A percentile compares a stretch with the other conserved stretches of the same genome.
phyloP scores from a whole-genome alignment of 495 filamentous ascomycete genomes.

The Aspergillus carlsbadensis region DNA sequence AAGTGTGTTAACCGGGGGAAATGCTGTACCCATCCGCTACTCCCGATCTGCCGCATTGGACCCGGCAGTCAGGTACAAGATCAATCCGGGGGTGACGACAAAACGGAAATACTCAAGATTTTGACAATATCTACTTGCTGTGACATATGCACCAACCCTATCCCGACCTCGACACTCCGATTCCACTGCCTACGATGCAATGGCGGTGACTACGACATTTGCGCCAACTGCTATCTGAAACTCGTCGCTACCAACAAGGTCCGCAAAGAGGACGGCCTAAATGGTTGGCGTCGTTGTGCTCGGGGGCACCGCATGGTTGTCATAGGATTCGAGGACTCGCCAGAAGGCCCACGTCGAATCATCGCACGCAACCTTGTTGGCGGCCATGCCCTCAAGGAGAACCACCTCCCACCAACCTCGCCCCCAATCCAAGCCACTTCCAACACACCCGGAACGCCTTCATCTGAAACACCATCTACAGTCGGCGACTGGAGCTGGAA shows the following conservation, averaged over 20 bases:
- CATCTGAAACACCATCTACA: slow-evolving; percentile 25
- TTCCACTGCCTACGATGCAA: slow-evolving; percentile 74
- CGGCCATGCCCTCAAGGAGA: slow-evolving; percentile 60
- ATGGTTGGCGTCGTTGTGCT: slow-evolving; percentile 78
- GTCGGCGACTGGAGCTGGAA: slow-evolving; percentile 51
- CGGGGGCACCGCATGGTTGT: slow-evolving; percentile 82
- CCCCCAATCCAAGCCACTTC: slow-evolving; percentile 18
- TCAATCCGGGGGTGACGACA: background rate
- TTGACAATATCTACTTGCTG: slow-evolving; percentile 69
- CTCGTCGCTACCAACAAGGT: slow-evolving; percentile 61
- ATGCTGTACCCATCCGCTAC: slow-evolving; percentile 73
- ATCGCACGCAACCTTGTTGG: slow-evolving; percentile 70
- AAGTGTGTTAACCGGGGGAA: slow-evolving; percentile 73
- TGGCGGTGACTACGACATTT: slow-evolving; percentile 80
- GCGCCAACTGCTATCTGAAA: slow-evolving; percentile 68
- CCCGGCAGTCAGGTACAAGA: slow-evolving; percentile 17
- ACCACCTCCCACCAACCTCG: slow-evolving; percentile 35
- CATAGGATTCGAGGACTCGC: slow-evolving; percentile 65
- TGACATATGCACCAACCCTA: slow-evolving; percentile 68
- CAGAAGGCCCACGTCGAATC: slow-evolving; percentile 55
- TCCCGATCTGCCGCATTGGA: slow-evolving; percentile 58
- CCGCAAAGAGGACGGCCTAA: slow-evolving; percentile 67
- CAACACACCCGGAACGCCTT: slow-evolving; percentile 17
- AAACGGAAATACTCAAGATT: slow-evolving; percentile 49
- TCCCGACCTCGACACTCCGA: slow-evolving; percentile 64